Evolutionary conservation across 257 asterid genomes (phyloP), one percentile per base, ranked within the genome.

Genomic region (Solanum sejunctum): DNA sequence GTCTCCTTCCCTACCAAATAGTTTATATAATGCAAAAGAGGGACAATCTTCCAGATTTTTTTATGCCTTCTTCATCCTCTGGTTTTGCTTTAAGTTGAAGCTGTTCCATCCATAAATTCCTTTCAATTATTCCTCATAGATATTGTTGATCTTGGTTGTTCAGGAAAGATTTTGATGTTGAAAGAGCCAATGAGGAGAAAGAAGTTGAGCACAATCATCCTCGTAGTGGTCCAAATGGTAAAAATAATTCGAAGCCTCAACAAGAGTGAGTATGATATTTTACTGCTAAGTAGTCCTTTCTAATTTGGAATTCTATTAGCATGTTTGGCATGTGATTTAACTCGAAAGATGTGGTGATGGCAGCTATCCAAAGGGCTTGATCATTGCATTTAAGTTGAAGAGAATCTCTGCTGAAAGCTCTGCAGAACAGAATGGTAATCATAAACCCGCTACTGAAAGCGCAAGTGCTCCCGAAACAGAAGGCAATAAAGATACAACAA

Each of bases 351-450:
- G 26, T 83, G 75, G 26, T 85, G 71, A 80, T 91, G 71, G 89
- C 97, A 95, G 99, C 86, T 97, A 92, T 51, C 99, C 99, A 12
- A 93, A 90, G 87, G 98, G 97, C 82, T 88, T 97, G 86, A 94
- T 95, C 84, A 91, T 97, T 84, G 92, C 98, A 51, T 94, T 97
- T 87, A 93, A 88, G 72, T 86, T 97, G 90, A 97, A 91, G 92
- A 92, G 89, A 60, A 90, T 88, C 80, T 88, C 91, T 28, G 84
- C 83, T 84, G 88, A 86, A 61, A 94, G 78, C 83, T 87, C 94
- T 47, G 18, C 85, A 5, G 84, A 90, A 77, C 79, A 87, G 80
- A 93, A 87, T 87, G 97, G 91, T 81, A 84, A 84, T 72, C 81
- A 86, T 17, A 88, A 87, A 67, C 58, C 87, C 39, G 85, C 21